Conservation (phyloP, 345 rosid genomes). For the Brassica carinata region DNA sequence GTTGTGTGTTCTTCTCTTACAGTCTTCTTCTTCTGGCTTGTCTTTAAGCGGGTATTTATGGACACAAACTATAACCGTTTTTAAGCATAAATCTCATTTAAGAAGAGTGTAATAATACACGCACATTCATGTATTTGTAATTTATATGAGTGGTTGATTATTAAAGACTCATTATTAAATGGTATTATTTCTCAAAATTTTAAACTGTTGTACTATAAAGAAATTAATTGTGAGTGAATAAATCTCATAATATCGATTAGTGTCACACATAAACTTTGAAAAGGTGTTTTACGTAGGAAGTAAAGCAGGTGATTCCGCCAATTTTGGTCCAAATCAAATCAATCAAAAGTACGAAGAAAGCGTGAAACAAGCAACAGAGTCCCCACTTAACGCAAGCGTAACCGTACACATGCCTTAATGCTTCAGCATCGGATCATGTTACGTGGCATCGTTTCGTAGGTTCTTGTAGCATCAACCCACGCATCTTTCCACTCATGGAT, state of each 20-base stretch:
- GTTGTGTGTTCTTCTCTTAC: constrained; percentile 8
- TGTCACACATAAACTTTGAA: neutral
- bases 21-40: neutral
- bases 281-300: constrained; percentile 10
- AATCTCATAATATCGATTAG: neutral
- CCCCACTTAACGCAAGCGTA: constrained; percentile 32
- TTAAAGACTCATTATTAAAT: neutral
- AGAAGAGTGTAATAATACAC: constrained; percentile 16
- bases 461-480: constrained; percentile 7
- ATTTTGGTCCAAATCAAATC: constrained; percentile 8
- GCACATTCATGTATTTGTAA: neutral
- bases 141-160: constrained; percentile 1
- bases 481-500: constrained; percentile 28
- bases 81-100: constrained; percentile 10
- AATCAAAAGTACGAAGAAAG: neutral
- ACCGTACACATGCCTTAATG: constrained; percentile 26
- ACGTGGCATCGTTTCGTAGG: constrained; percentile 14
- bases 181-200: neutral
- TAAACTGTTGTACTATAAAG: neutral
- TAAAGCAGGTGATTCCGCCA: constrained; percentile 36
- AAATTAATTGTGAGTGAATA: neutral
- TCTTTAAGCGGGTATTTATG: constrained; percentile 34
- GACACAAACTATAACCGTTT: constrained; percentile 24
- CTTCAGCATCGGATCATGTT: constrained; percentile 21
- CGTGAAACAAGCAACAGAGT: neutral